Evolutionary conservation across 495 filamentous ascomycete species (phyloP).

Genomic region (Daldinia concentrica): DNA sequence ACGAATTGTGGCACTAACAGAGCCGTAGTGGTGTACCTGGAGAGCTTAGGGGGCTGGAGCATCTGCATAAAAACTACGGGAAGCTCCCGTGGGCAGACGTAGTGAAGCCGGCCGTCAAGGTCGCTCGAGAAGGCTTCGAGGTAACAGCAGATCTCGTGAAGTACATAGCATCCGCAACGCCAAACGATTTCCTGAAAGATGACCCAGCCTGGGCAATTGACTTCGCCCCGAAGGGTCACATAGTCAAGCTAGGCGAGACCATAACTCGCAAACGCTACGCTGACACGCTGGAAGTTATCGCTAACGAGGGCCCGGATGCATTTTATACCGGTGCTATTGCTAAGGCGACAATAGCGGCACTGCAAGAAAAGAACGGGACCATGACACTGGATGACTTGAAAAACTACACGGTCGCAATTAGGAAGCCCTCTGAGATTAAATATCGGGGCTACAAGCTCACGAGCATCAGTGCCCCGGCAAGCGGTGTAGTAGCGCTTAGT

Average conservation of each 20-base stretch:
- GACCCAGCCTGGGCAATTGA: slow-evolving; percentile 80
- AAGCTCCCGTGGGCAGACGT: slow-evolving; percentile 73
- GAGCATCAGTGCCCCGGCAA: slow-evolving; percentile 71
- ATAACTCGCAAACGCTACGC: slow-evolving; percentile 80
- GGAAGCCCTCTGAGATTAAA: slow-evolving; percentile 66
- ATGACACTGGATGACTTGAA: slow-evolving; percentile 80
- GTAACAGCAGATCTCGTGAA: slow-evolving; percentile 69
- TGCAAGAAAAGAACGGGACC: slow-evolving; percentile 70
- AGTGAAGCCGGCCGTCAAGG: slow-evolving; percentile 70
- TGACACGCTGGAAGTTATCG: slow-evolving; percentile 75
- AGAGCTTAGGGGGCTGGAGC: slow-evolving; percentile 76
- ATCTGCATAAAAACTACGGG: slow-evolving; percentile 77
- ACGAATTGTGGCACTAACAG: slow-evolving; percentile 7
- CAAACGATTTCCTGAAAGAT: slow-evolving; percentile 52
- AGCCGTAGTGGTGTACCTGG: slow-evolving; percentile 73
- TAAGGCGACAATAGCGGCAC: slow-evolving; percentile 70
- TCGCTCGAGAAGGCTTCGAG: slow-evolving; percentile 75
- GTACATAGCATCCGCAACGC: slow-evolving; percentile 61
- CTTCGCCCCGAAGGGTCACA: slow-evolving; percentile 75
- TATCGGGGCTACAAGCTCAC: slow-evolving; percentile 75
- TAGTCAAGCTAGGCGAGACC: slow-evolving; percentile 69
- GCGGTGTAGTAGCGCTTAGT: slow-evolving; percentile 71
- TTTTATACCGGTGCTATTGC: slow-evolving; percentile 79
- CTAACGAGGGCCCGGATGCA: slow-evolving; percentile 68
- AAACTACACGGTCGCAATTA: slow-evolving; percentile 71